Evolutionary conservation across 1,139 yeast genomes (phyloP).

Genomic region (Geotrichum europaeum): DNA sequence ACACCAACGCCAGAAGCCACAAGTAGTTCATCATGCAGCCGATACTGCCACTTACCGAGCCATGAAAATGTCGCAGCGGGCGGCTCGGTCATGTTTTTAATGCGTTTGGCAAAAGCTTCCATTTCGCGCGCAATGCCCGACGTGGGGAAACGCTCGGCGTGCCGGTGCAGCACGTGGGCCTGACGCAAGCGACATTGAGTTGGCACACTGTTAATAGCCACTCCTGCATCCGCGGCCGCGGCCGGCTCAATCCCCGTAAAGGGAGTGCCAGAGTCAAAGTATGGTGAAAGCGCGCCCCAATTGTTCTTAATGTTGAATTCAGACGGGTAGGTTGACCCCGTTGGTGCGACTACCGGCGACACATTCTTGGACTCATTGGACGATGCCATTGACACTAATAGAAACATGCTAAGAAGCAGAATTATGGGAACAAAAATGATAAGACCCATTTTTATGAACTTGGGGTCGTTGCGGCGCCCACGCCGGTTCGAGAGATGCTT

Average conservation of each 20-base stretch:
- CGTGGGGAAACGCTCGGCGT: constrained; percentile 40
- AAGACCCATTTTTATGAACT: constrained; percentile 15
- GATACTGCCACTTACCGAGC: constrained; percentile 35
- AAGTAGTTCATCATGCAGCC: constrained; percentile 34
- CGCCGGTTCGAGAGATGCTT: constrained; percentile 1
- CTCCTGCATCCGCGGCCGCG: constrained; percentile 24
- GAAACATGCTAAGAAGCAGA: constrained; percentile 25
- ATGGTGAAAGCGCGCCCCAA: constrained; percentile 41
- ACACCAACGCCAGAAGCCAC: constrained; percentile 38
- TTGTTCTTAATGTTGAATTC: constrained; percentile 40
- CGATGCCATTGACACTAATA: constrained; percentile 24
- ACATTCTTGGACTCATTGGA: constrained; percentile 25
- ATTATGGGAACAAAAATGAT: constrained; percentile 28
- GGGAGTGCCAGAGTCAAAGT: constrained; percentile 36
- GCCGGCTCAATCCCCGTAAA: constrained; percentile 29
- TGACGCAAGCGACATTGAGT: constrained; percentile 31
- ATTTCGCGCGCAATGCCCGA: constrained; percentile 27
- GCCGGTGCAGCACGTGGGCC: constrained; percentile 40
- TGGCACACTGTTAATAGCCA: constrained; percentile 30
- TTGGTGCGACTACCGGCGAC: constrained; percentile 38
- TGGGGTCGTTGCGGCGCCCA: constrained; percentile 4
- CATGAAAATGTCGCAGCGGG: constrained; percentile 29
- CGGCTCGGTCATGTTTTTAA: constrained; percentile 28
- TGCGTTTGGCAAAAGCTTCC: constrained; percentile 29
- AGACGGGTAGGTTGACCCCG: constrained; percentile 34